Conservation (phyloP, 495 filamentous ascomycete species). For the Astrocystis sublimbata region DNA sequence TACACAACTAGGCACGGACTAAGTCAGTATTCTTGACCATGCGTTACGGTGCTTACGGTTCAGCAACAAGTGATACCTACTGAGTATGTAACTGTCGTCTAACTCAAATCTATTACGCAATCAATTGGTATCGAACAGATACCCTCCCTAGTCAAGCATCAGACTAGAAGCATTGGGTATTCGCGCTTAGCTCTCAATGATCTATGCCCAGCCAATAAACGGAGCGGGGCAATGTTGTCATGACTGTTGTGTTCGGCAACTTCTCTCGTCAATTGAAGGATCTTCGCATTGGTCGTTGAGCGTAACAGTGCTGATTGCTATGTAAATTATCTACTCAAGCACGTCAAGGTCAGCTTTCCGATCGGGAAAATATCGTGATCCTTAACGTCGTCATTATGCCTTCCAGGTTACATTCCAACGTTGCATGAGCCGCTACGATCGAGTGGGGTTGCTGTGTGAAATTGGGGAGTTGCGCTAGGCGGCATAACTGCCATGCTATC, state of each 20-base stretch:
- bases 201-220: neutral
- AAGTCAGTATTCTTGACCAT: neutral
- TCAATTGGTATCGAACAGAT: neutral
- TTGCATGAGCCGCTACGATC: neutral
- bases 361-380: neutral
- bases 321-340: neutral
- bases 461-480: neutral
- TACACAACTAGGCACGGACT: too few species aligned
- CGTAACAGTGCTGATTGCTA: neutral
- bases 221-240: neutral
- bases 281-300: neutral
- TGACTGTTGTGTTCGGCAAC: too few species aligned
- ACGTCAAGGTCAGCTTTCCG: neutral
- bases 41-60: neutral
- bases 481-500: slow-evolving; percentile 5
- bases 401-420: neutral
- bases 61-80: too few species aligned
- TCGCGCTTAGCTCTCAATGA: neutral
- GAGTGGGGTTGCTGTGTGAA: neutral
- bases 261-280: neutral
- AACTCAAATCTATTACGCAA: too few species aligned
- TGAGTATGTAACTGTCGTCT: too few species aligned
- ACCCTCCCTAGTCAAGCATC: neutral
- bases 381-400: neutral
- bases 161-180: neutral